Evolutionary conservation across 73 alveolate genomes (phyloP), one percentile per base, ranked within the genome.

Genomic region (Uronychia binucleata): DNA sequence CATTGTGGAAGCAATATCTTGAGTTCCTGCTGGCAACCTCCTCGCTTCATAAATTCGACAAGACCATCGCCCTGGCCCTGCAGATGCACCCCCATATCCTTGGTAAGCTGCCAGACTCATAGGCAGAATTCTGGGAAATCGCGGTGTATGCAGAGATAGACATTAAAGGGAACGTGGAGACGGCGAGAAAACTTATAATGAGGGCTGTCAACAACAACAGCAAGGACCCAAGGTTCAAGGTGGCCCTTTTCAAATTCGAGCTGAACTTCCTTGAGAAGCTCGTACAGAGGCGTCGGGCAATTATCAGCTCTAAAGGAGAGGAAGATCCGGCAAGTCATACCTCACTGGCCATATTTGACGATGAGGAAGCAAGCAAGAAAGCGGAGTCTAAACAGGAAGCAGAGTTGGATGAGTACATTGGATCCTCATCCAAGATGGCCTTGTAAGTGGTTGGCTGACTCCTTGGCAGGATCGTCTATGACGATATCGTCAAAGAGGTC

Each of bases 131-230:
- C 78, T 88, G 94, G 94, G 80, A 59, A 26, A 88, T 88, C 31
- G 94, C 86, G 0, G 94, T 77, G 26, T 81, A 80, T 34, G 57
- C 86, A 11, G 90, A 88, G 57, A 31, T 81, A 14, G 94, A 88
- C 60, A 74, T 88, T 76, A 34, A 85, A 34, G 94, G 94, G 0
- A 88, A 88, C 75, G 25, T 88, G 34, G 32, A 32, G 26, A 13
- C 94, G 0, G 77, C 87, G 27, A 81, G 94, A 74, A 88, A 88
- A 35, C 78, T 88, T 31, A 88, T 88, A 90, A 59, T 88, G 28
- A 77, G 78, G 57, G 94, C 84, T 13, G 78, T 88, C 5, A 11
- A 5, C 5, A 46, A 46, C 67, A 5, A 46, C 19, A 19, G 19
- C n/a, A 46, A 46, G 19, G 67, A 46, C n/a, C 67, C 67, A 5